Percentiles rank a stretch among this genome's conserved stretches.
phyloP scores from a whole-genome alignment of 805 yeast genomes.

The Starmerella apicola region DNA sequence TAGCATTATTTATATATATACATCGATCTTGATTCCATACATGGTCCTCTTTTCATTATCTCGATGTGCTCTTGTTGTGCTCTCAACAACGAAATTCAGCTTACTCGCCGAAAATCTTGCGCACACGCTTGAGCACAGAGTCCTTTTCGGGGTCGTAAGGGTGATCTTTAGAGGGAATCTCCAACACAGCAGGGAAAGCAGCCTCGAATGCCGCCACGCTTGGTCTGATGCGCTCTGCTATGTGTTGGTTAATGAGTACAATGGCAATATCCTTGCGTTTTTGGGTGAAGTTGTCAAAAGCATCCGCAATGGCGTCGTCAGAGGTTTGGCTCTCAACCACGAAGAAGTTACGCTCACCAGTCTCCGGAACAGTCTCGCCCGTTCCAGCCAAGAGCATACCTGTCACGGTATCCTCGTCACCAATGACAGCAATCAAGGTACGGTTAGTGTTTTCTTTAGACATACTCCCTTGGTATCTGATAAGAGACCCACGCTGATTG shows the following conservation, averaged over 20 bases:
- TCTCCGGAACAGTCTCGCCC: slow-evolving; percentile 59
- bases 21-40: not conserved
- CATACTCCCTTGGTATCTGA: no score
- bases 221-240: slow-evolving; percentile 80
- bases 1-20: not conserved
- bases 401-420: slow-evolving; percentile 95
- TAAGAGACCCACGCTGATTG: no score
- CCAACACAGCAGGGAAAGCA: slow-evolving; percentile 93
- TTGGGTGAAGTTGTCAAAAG: slow-evolving; percentile 62
- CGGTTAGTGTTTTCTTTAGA: slow-evolving; percentile 47
- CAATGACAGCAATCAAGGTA: slow-evolving; percentile 80
- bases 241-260: slow-evolving; percentile 80
- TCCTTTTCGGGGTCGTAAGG: slow-evolving; percentile 99
- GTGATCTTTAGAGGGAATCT: slow-evolving; percentile 96
- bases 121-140: slow-evolving; percentile 83
- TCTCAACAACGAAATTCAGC: not conserved
- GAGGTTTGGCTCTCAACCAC: slow-evolving; percentile 72
- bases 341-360: slow-evolving; percentile 65
- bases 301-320: slow-evolving; percentile 58
- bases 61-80: not conserved
- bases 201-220: slow-evolving; percentile 71
- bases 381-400: slow-evolving; percentile 92
- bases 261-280: slow-evolving; percentile 85
- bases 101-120: slow-evolving; percentile 90
- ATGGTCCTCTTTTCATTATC: not conserved